phyloP scores from a whole-genome alignment of 2,329 filamentous ascomycete genomes.

The Colletotrichum spinosum region DNA sequence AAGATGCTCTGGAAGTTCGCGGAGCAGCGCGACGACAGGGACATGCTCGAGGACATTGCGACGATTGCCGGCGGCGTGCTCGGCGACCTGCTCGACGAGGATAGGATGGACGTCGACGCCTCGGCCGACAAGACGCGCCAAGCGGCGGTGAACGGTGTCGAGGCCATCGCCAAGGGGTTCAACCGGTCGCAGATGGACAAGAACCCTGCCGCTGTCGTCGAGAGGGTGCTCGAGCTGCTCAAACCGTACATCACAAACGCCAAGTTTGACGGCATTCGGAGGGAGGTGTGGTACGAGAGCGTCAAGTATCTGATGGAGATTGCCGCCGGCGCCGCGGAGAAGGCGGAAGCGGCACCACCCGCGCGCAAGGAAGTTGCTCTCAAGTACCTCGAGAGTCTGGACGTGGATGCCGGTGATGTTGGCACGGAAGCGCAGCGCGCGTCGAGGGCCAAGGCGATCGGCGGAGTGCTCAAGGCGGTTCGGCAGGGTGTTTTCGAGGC shows the following conservation, averaged over 20 bases:
- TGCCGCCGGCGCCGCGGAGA: constrained; percentile 44
- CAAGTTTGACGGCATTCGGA: constrained; percentile 56
- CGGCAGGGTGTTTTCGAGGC: constrained; percentile 56
- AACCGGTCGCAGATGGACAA: constrained; percentile 53
- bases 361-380: constrained; percentile 42
- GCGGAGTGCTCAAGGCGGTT: constrained; percentile 54
- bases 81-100: constrained; percentile 67
- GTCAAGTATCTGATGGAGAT: constrained; percentile 58
- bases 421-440: constrained; percentile 65
- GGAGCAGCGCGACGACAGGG: constrained; percentile 74
- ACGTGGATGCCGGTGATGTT: constrained; percentile 57
- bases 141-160: constrained; percentile 62
- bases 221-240: constrained; percentile 53
- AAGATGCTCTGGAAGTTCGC: constrained; percentile 78
- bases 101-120: constrained; percentile 76
- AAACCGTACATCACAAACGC: constrained; percentile 52
- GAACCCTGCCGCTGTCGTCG: constrained; percentile 52
- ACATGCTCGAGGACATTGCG: constrained; percentile 76
- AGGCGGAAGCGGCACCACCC: constrained; percentile 9
- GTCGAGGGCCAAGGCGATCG: constrained; percentile 58
- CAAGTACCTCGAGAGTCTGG: constrained; percentile 59
- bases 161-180: constrained; percentile 63
- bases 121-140: constrained; percentile 57
- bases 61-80: constrained; percentile 73
- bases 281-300: constrained; percentile 64